phyloP scores from a whole-genome alignment of 2,329 filamentous ascomycete genomes.

The Hypoxylon sp. region DNA sequence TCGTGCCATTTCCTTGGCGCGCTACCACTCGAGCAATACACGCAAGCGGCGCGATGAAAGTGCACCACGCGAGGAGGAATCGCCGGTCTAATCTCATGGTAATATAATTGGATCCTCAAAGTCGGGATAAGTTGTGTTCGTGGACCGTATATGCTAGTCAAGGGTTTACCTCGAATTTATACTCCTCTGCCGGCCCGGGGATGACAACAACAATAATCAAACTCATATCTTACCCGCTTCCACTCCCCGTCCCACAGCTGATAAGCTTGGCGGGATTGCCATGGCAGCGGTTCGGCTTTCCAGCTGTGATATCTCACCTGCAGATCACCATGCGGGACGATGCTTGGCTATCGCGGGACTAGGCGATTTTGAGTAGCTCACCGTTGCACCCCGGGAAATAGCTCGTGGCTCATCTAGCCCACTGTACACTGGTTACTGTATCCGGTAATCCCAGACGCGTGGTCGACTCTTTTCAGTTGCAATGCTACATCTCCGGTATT shows the following conservation, averaged over 20 bases:
- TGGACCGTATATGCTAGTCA: background rate
- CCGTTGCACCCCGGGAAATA: conserved; percentile 3
- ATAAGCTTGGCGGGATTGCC: conserved; percentile 23
- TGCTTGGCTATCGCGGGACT: conserved; percentile 22
- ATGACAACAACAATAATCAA: conserved; percentile 3
- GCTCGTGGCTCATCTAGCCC: background rate
- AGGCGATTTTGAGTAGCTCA: conserved; percentile 26
- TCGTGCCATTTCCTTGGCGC: conserved; percentile 12
- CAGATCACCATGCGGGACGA: conserved; percentile 21
- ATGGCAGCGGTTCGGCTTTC: background rate
- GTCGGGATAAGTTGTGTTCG: background rate
- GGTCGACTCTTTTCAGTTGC: background rate
- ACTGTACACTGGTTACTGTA: conserved; percentile 7
- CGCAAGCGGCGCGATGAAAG: conserved; percentile 17
- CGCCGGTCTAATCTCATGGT: conserved; percentile 25
- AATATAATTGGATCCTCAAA: background rate
- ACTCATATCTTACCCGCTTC: background rate
- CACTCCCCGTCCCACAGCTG: too few relatives aligned
- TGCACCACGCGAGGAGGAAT: conserved; percentile 22
- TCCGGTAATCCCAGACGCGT: background rate
- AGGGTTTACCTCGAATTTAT: background rate
- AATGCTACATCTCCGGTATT: conserved; percentile 4
- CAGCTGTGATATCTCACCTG: conserved; percentile 20
- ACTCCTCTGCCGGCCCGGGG: background rate
- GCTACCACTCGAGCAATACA: conserved; percentile 14